Percentiles rank a stretch among this genome's conserved stretches.
phyloP scores from a whole-genome alignment of 2,329 filamentous ascomycete genomes.

The Fragosphaeria purpurea region DNA sequence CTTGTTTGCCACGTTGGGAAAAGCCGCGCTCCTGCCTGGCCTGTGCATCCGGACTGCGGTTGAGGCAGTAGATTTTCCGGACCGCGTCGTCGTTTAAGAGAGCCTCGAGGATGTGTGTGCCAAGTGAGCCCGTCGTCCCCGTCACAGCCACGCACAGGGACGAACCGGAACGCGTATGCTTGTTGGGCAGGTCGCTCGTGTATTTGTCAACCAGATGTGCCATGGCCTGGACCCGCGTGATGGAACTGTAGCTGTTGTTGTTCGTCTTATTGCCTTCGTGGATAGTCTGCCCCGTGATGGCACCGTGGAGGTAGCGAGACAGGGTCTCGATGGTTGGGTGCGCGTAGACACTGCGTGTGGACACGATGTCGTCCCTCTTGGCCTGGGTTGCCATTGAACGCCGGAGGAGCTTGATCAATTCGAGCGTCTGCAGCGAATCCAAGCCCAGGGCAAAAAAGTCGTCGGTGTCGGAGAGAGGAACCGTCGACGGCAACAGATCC shows the following conservation, averaged over 20 bases:
- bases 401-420: conserved; percentile 24
- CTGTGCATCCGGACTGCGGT: conserved; percentile 32
- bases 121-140: conserved; percentile 40
- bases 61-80: conserved; percentile 36
- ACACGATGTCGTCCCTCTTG: neutral
- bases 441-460: conserved; percentile 30
- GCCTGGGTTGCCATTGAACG: conserved; percentile 25
- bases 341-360: neutral
- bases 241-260: too few species aligned
- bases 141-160: conserved; percentile 34
- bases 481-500: conserved; percentile 16
- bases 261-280: too few species aligned
- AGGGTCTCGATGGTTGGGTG: neutral
- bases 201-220: conserved; percentile 26
- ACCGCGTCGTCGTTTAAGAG: conserved; percentile 20
- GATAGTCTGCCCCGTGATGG: too few species aligned
- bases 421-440: conserved; percentile 27
- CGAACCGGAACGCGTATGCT: conserved; percentile 13
- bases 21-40: conserved; percentile 24
- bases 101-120: conserved; percentile 34
- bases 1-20: neutral
- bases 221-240: conserved; percentile 19
- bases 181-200: conserved; percentile 20
- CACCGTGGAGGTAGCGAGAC: neutral
- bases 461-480: conserved; percentile 23